Evolutionary conservation across 257 asterid species (phyloP).

Genomic region (Mitragyna speciosa): DNA sequence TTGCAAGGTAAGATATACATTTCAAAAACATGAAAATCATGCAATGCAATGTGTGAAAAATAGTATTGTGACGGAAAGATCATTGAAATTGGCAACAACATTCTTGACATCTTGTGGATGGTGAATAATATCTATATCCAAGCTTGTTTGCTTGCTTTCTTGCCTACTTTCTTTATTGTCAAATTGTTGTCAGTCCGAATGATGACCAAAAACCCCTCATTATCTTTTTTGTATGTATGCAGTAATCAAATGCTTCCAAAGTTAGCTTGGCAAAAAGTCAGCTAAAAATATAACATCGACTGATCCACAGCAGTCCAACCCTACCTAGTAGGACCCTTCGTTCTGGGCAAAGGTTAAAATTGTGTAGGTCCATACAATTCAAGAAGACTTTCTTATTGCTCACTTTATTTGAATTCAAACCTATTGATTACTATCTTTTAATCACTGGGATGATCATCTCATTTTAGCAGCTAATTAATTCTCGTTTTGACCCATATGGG

Average conservation of each 20-base stretch:
- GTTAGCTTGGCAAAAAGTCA: constrained; percentile 17
- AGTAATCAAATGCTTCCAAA: constrained; percentile 14
- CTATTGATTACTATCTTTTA: neutral
- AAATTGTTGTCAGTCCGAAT: constrained; percentile 5
- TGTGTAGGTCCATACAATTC: constrained; percentile 6
- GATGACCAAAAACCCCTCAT: neutral
- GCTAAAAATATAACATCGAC: neutral
- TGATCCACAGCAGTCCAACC: constrained; percentile 13
- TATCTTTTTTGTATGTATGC: neutral
- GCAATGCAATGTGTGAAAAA: neutral
- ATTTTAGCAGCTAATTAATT: neutral
- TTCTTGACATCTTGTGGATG: neutral
- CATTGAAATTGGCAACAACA: constrained; percentile 2
- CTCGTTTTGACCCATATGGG: neutral
- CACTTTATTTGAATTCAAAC: constrained; percentile 2
- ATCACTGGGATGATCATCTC: neutral
- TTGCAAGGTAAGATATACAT: neutral
- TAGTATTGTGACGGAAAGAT: neutral
- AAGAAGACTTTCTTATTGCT: neutral
- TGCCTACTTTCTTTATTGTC: neutral
- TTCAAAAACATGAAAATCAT: neutral
- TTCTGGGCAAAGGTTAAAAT: constrained; percentile 1
- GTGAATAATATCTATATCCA: neutral
- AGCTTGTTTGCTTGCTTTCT: neutral
- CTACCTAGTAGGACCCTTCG: constrained; percentile 17